Evolutionary conservation across 495 filamentous ascomycete species (phyloP).

Genomic region (Penicillium waksmanii): DNA sequence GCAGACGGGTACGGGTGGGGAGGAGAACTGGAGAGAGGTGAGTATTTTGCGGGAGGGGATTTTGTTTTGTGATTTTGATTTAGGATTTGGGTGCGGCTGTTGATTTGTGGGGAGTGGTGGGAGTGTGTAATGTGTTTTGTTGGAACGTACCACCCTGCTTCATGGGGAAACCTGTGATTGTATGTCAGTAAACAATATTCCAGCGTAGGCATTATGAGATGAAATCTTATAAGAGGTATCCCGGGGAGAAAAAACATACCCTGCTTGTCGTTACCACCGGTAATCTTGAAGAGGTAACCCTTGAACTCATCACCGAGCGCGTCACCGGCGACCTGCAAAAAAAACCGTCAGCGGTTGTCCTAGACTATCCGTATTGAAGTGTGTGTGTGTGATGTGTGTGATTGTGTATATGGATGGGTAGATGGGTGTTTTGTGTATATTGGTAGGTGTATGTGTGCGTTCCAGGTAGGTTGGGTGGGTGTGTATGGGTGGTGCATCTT

Average conservation of each 20-base stretch:
- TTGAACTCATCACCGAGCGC: slow-evolving; percentile 97
- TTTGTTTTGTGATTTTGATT: slow-evolving; percentile 8
- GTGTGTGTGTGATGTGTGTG: slow-evolving; percentile 14
- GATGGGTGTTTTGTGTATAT: slow-evolving; percentile 12
- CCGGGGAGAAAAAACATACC: slow-evolving; percentile 41
- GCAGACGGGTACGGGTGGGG: slow-evolving; percentile 94
- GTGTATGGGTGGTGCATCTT: slow-evolving; percentile 10
- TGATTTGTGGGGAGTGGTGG: slow-evolving; percentile 16
- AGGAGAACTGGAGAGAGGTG: slow-evolving; percentile 64
- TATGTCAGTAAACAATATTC: slow-evolving; percentile 28
- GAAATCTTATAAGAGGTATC: no score
- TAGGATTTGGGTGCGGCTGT: slow-evolving; percentile 11
- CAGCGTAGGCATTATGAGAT: no score
- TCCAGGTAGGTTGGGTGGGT: background rate
- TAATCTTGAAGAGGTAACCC: slow-evolving; percentile 89
- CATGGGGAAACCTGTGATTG: slow-evolving; percentile 83
- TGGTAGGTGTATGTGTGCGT: slow-evolving; percentile 7
- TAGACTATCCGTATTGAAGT: slow-evolving; percentile 29
- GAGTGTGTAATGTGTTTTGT: slow-evolving; percentile 13
- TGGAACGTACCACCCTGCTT: slow-evolving; percentile 84
- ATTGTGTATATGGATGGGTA: slow-evolving; percentile 14
- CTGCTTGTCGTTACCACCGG: slow-evolving; percentile 99
- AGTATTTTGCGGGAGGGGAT: slow-evolving; percentile 22
- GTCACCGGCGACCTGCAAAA: slow-evolving; percentile 67
- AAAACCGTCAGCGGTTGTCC: slow-evolving; percentile 39